Evolutionary conservation across 768 basidiomycete species (phyloP), one percentile per base, ranked within the genome.

Genomic region (Lactarius deliciosus): DNA sequence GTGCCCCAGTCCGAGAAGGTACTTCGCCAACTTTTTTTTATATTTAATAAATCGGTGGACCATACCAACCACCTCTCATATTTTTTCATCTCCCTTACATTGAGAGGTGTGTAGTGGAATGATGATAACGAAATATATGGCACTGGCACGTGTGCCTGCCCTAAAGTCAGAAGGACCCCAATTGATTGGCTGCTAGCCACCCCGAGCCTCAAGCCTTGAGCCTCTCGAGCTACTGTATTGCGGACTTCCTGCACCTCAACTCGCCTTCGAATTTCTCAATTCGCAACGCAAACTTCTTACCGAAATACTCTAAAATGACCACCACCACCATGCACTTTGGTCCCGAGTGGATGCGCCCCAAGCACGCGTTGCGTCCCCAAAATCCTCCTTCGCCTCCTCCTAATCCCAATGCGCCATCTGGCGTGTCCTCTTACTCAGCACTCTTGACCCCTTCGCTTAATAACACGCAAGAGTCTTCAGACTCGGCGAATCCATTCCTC

Each of bases 321-420:
- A 75, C 90, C 69, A 81, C 83, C 32, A 88, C 90, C 13, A 90
- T 94, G 86, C 92, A 93, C 76, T 94, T 94, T 81, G 92, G 91
- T 73, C 92, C 92, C 57, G 92, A 94, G 79, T 94, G 92, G 92
- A 93, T 94, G 92, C 86, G 92, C 73, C 84, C 87, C 71, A 92
- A 92, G 79, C 85, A 84, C 68, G 84, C 85, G 64, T 76, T 82
- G 56, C 76, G 82, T 55, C 71, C 74, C 82, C 68, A 85, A 82
- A 83, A 85, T 59, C 82, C 89, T 18, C 82, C 90, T 2, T 85
- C 89, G 30, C 88, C 88, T 34, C 84, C 83, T 65, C 65, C 74
- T 32, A 70, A 75, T 38, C 76, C 75, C 71, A 75, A 74, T 64
- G 76, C 76, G 62, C 76, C 77, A 61, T 81, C 82, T 66, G 83